Evolutionary conservation across 108 stramenopile species (phyloP).

Genomic region (Fistulifera solaris): DNA sequence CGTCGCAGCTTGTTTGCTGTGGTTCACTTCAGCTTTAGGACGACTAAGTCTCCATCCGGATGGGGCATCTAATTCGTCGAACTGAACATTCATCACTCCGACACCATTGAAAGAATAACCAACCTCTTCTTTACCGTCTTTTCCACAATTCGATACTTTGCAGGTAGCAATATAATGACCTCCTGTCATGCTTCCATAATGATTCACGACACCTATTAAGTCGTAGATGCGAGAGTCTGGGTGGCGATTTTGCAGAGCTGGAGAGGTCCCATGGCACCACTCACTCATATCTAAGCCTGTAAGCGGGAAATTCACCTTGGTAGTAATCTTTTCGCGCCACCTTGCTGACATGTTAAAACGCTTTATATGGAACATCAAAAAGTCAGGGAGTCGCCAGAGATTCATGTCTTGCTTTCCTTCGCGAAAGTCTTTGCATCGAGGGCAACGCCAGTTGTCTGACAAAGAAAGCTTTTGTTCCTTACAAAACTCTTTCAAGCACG

Average conservation of each 20-base stretch:
- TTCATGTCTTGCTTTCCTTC: conserved; percentile 79
- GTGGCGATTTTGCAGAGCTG: conserved; percentile 19
- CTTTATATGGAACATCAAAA: conserved; percentile 90
- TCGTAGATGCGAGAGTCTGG: conserved; percentile 69
- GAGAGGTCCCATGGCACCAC: conserved; percentile 70
- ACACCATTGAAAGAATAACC: conserved; percentile 64
- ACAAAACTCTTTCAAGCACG: conserved; percentile 83
- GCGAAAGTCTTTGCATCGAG: conserved; percentile 78
- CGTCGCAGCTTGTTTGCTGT: conserved; percentile 27
- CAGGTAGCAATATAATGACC: conserved; percentile 97
- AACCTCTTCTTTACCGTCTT: conserved; percentile 82
- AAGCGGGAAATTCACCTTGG: conserved; percentile 89
- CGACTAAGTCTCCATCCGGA: conserved; percentile 62
- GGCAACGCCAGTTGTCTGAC: conserved; percentile 72
- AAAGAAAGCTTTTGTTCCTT: conserved; percentile 67
- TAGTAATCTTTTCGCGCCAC: conserved; percentile 91
- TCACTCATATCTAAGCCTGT: conserved; percentile 80
- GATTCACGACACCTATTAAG: conserved; percentile 89
- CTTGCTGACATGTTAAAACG: conserved; percentile 88
- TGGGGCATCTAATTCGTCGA: conserved; percentile 31
- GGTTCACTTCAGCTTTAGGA: conserved; percentile 44
- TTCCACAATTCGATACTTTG: conserved; percentile 74
- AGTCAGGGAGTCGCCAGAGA: conserved; percentile 87
- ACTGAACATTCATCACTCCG: conserved; percentile 24
- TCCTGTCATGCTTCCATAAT: conserved; percentile 91